phyloP scores from a whole-genome alignment of 345 rosid species.

The Melastoma malabathricum region DNA sequence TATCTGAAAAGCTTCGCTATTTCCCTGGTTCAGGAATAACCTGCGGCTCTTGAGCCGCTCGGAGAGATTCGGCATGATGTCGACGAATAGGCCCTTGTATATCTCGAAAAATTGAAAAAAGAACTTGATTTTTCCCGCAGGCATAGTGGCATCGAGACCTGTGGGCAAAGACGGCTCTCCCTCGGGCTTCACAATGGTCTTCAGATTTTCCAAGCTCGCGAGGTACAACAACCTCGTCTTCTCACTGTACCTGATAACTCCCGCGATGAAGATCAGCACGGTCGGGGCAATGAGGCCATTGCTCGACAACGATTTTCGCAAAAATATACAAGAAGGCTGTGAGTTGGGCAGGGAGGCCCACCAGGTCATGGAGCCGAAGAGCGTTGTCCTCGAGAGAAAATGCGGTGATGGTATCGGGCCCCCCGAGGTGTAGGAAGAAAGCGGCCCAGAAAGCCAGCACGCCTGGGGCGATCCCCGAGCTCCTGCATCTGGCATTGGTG shows the following conservation, averaged over 20 bases:
- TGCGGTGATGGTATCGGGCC: conserved; percentile 58
- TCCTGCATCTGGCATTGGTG: conserved; percentile 20
- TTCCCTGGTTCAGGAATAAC: conserved; percentile 13
- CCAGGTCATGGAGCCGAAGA: conserved; percentile 51
- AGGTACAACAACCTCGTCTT: conserved; percentile 38
- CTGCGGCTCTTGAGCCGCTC: conserved; percentile 35
- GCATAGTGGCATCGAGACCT: conserved; percentile 27
- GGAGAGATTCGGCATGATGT: conserved; percentile 36
- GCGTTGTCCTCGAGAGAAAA: conserved; percentile 57
- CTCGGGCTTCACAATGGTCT: conserved; percentile 48
- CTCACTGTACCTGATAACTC: conserved; percentile 45
- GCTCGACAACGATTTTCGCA: conserved; percentile 12
- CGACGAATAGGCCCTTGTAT: conserved; percentile 48
- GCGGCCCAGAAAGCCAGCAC: conserved; percentile 63
- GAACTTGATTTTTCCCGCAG: conserved; percentile 19
- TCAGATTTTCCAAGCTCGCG: conserved; percentile 44
- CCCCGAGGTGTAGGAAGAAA: conserved; percentile 54
- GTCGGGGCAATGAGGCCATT: conserved; percentile 20
- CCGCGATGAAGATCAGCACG: conserved; percentile 31
- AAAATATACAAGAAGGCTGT: conserved; percentile 32
- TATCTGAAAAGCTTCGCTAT: conserved; percentile 30
- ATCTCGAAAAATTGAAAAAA: conserved; percentile 19
- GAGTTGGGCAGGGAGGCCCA: conserved; percentile 30
- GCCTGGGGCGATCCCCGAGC: conserved; percentile 1
- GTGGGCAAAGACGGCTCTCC: conserved; percentile 37